Conservation (phyloP, 371 early-diverging fungal species). For the Umbelopsis sp. region DNA sequence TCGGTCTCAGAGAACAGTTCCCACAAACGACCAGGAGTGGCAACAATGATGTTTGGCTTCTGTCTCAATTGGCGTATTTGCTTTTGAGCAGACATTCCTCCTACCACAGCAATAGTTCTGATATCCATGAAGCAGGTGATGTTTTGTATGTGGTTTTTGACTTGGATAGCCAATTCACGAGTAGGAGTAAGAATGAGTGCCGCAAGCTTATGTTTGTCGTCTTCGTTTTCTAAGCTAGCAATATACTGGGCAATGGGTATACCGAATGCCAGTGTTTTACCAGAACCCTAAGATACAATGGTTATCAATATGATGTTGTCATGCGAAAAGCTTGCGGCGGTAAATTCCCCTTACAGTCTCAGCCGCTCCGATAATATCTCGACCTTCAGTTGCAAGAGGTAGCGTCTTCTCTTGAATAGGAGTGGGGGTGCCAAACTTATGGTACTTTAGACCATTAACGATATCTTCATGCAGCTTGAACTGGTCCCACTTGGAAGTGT, state of each 20-base stretch:
- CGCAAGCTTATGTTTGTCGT: constrained; percentile 37
- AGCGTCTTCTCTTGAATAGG: constrained; percentile 93
- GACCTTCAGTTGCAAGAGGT: constrained; percentile 68
- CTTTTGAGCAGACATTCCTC: constrained; percentile 93
- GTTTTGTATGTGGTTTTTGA: constrained; percentile 73
- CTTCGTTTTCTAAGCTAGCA: constrained; percentile 35
- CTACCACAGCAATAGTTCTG: constrained; percentile 77
- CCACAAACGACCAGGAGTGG: constrained; percentile 98
- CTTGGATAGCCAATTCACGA: constrained; percentile 92
- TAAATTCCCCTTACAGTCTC: constrained; percentile 72
- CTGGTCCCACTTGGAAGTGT: constrained; percentile 61
- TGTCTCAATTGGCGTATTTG: constrained; percentile 77
- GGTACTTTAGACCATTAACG: constrained; percentile 68
- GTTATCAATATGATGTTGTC: not conserved
- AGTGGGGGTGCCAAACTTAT: constrained; percentile 84
- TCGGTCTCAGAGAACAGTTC: constrained; percentile 82
- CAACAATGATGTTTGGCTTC: constrained; percentile 89
- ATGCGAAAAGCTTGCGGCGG: not conserved
- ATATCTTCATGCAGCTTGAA: constrained; percentile 58
- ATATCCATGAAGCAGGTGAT: constrained; percentile 60
- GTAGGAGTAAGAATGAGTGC: constrained; percentile 87
- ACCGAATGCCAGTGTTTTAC: constrained; percentile 93
- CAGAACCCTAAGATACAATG: constrained; percentile 68
- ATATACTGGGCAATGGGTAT: constrained; percentile 81
- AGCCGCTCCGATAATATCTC: constrained; percentile 97